Evolutionary conservation across 371 early-diverging fungal species (phyloP).

Genomic region (Rhizopus arrhizus): DNA sequence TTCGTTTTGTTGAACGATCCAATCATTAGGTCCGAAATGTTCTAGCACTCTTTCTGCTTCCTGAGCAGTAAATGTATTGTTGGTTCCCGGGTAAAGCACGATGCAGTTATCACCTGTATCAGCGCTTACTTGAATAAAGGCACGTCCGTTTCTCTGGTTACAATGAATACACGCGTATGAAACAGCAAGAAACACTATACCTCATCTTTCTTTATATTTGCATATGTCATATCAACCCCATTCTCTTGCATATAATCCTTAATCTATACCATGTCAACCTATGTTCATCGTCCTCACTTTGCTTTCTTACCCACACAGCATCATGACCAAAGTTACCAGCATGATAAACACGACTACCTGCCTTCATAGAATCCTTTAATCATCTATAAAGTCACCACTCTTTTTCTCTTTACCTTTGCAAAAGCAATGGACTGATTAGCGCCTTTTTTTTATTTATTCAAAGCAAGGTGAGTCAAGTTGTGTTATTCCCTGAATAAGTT

Average conservation of each 20-base stretch:
- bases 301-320: constrained; percentile 72
- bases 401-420: constrained; percentile 52
- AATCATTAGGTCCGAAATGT: constrained; percentile 58
- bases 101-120: constrained; percentile 83
- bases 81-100: constrained; percentile 83
- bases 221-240: constrained; percentile 46
- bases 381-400: neutral
- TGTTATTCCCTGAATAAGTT: constrained; percentile 11
- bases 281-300: neutral
- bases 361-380: constrained; percentile 29
- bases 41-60: constrained; percentile 42
- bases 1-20: constrained; percentile 86
- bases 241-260: constrained; percentile 36
- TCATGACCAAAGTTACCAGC: constrained; percentile 88
- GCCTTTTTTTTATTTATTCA: constrained; percentile 40
- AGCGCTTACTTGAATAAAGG: constrained; percentile 82
- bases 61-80: constrained; percentile 55
- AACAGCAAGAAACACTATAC: constrained; percentile 13
- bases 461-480: neutral
- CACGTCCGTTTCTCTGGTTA: constrained; percentile 74
- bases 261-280: constrained; percentile 22
- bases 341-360: constrained; percentile 71
- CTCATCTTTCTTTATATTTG: constrained; percentile 34
- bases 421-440: constrained; percentile 86
- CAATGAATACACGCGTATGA: too few species aligned